phyloP scores from a whole-genome alignment of 345 rosid genomes.

The Hibiscus mutabilis region DNA sequence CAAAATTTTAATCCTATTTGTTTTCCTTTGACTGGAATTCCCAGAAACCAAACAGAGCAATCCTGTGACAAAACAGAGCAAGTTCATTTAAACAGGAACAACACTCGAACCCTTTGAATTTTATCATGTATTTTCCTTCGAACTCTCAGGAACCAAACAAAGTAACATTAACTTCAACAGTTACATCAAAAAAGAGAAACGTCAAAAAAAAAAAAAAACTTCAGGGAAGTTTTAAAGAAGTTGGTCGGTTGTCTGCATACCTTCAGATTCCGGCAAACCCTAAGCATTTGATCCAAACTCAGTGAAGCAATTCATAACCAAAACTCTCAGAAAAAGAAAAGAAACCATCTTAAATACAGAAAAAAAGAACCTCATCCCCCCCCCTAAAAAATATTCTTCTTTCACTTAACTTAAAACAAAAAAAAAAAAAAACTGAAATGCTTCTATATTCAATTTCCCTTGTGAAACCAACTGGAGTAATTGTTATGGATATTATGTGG shows the following conservation, averaged over 20 bases:
- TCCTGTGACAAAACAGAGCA: background rate
- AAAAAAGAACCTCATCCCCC: too few species aligned
- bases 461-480: too few species aligned
- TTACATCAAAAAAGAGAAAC: background rate
- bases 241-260: conserved; percentile 14
- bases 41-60: background rate
- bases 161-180: background rate
- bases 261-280: conserved; percentile 49
- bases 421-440: too few species aligned
- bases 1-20: background rate
- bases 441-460: too few species aligned
- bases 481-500: too few species aligned
- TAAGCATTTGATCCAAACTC: conserved; percentile 38
- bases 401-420: too few species aligned
- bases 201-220: background rate
- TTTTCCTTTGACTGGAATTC: background rate
- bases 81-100: background rate
- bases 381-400: too few species aligned
- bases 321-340: too few species aligned
- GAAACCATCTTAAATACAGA: too few species aligned
- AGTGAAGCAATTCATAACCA: conserved; percentile 23
- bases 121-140: background rate
- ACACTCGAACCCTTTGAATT: background rate
- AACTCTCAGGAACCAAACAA: conserved; percentile 3
- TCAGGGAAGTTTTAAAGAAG: background rate